Evolutionary conservation across 2,329 filamentous ascomycete species (phyloP).

Genomic region (Claviceps fusiformis): DNA sequence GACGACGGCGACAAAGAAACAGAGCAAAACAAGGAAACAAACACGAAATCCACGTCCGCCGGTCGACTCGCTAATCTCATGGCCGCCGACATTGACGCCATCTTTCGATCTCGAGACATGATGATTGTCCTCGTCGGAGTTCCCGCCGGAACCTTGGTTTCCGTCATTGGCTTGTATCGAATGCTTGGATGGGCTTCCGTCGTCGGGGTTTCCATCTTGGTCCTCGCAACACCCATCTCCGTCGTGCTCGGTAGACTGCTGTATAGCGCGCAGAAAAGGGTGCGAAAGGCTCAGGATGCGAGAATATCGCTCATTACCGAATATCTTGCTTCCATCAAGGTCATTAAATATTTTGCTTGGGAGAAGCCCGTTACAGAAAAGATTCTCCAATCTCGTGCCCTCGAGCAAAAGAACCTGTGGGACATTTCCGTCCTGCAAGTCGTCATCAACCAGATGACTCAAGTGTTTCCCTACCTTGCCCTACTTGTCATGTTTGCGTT

Average conservation of each 20-base stretch:
- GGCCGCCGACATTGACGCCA: constrained; percentile 43
- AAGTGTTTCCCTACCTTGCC: constrained; percentile 37
- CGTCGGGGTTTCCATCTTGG: constrained; percentile 34
- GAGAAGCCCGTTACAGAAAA: constrained; percentile 38
- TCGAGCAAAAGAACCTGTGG: constrained; percentile 43
- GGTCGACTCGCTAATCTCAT: constrained; percentile 42
- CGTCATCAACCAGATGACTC: constrained; percentile 33
- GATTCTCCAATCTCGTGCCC: constrained; percentile 33
- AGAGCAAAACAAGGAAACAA: constrained; percentile 10
- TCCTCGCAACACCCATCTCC: constrained; percentile 35
- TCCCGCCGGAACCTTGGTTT: constrained; percentile 32
- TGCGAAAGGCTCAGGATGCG: constrained; percentile 40
- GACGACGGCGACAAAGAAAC: constrained; percentile 11
- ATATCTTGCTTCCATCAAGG: constrained; percentile 42
- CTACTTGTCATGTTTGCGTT: constrained; percentile 40
- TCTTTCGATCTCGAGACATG: constrained; percentile 37
- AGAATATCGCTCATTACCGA: constrained; percentile 45
- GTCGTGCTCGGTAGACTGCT: constrained; percentile 34
- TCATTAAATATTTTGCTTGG: constrained; percentile 50
- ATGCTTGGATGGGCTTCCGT: constrained; percentile 43
- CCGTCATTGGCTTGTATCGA: constrained; percentile 37
- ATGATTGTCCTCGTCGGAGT: constrained; percentile 32
- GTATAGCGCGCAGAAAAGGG: constrained; percentile 34
- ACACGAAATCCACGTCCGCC: constrained; percentile 27
- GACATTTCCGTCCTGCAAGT: constrained; percentile 33